Conservation (phyloP, 495 filamentous ascomycete genomes). For the Podospora tetraspora region DNA sequence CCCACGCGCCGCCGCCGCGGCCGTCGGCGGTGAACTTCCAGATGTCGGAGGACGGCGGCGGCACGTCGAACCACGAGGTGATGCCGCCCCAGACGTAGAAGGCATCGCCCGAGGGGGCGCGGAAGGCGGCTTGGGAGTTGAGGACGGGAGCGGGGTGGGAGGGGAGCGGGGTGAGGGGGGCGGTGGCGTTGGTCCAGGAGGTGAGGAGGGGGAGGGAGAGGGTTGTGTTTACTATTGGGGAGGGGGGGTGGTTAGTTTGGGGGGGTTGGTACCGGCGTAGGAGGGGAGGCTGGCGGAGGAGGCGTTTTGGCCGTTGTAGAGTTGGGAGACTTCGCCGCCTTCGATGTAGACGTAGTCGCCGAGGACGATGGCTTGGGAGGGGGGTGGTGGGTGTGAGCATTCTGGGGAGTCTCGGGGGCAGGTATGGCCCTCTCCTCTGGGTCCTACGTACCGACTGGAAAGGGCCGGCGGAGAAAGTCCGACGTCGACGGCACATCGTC, state of each 20-base stretch:
- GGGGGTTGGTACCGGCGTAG: slow-evolving; percentile 26
- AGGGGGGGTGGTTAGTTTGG: slow-evolving; percentile 22
- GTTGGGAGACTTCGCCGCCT: slow-evolving; percentile 17
- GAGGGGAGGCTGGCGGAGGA: background rate
- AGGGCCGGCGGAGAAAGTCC: background rate
- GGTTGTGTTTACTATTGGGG: slow-evolving; percentile 18
- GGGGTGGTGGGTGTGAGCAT: background rate
- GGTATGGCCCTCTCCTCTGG: too few relatives aligned
- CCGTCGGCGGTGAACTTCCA: slow-evolving; percentile 36
- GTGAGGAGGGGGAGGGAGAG: slow-evolving; percentile 29
- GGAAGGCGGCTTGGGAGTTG: slow-evolving; percentile 24
- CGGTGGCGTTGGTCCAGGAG: slow-evolving; percentile 32
- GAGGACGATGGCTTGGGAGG: slow-evolving; percentile 13
- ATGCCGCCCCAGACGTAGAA: slow-evolving; percentile 38
- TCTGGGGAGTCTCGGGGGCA: too few relatives aligned
- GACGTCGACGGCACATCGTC: background rate
- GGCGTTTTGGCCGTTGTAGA: slow-evolving; percentile 6
- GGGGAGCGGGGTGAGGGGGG: slow-evolving; percentile 21
- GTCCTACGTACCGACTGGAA: background rate
- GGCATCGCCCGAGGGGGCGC: slow-evolving; percentile 17
- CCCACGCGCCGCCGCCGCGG: slow-evolving; percentile 33
- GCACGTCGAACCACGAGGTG: background rate
- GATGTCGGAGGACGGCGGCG: slow-evolving; percentile 8
- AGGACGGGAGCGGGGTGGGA: slow-evolving; percentile 19
- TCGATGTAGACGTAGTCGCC: slow-evolving; percentile 22